phyloP scores from a whole-genome alignment of 192 early-diverging fungal genomes.

The Podila horticola region DNA sequence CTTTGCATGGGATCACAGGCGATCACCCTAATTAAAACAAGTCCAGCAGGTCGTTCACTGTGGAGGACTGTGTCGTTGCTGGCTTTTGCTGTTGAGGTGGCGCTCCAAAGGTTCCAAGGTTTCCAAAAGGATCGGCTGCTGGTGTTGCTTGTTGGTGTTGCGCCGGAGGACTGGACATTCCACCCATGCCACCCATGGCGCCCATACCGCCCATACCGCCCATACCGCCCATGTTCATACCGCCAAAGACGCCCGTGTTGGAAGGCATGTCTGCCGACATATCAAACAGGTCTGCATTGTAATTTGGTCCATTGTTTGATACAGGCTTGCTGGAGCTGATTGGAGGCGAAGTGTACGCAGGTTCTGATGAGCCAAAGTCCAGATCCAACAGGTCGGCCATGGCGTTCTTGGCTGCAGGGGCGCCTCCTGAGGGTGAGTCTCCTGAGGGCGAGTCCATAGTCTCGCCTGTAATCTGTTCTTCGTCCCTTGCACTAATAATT shows the following conservation, averaged over 20 bases:
- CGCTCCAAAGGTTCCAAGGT: not conserved
- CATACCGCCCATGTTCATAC: slow-evolving; percentile 6
- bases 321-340: slow-evolving; percentile 15
- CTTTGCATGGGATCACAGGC: no score
- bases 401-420: slow-evolving; percentile 63
- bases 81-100: slow-evolving; percentile 27
- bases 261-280: slow-evolving; percentile 50
- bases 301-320: slow-evolving; percentile 27
- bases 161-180: slow-evolving; percentile 19
- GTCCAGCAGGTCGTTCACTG: slow-evolving; percentile 34
- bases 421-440: slow-evolving; percentile 50
- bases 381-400: slow-evolving; percentile 79
- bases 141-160: not conserved
- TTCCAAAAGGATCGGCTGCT: no score
- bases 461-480: slow-evolving; percentile 50
- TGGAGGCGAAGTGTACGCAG: slow-evolving; percentile 21
- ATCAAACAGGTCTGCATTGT: slow-evolving; percentile 50
- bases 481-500: slow-evolving; percentile 57
- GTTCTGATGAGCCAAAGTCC: slow-evolving; percentile 69
- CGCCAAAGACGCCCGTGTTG: slow-evolving; percentile 8
- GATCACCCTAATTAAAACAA: slow-evolving; percentile 15
- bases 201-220: slow-evolving; percentile 30
- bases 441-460: slow-evolving; percentile 49
- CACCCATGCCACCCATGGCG: not conserved
- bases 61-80: slow-evolving; percentile 43